Evolutionary conservation across 345 rosid genomes (phyloP).

Genomic region (Stellera chamaejasme): DNA sequence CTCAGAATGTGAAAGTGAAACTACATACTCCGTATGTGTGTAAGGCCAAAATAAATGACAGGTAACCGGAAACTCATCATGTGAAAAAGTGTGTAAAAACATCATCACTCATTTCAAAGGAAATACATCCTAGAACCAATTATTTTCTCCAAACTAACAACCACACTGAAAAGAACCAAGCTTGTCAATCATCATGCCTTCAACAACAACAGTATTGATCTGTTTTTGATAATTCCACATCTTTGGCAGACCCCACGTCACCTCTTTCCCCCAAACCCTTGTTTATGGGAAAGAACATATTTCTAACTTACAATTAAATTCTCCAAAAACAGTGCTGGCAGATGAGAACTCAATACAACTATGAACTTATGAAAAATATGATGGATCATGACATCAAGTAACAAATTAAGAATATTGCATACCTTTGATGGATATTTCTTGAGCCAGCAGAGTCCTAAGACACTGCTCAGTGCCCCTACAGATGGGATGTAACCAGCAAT

Average conservation of each 20-base stretch:
- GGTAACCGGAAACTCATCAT: too few species aligned
- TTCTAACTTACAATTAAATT: neutral
- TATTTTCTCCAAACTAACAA: too few species aligned
- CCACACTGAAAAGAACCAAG: too few species aligned
- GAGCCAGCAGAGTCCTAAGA: constrained; percentile 97
- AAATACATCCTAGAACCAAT: too few species aligned
- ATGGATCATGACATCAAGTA: neutral
- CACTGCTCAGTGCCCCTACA: constrained; percentile 63
- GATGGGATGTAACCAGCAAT: constrained; percentile 66
- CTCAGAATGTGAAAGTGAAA: too few species aligned
- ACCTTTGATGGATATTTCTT: constrained; percentile 78
- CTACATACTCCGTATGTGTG: too few species aligned
- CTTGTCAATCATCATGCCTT: neutral
- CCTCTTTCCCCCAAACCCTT: neutral
- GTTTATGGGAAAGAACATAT: too few species aligned
- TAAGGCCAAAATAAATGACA: too few species aligned
- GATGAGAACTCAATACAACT: neutral
- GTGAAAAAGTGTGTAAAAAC: too few species aligned
- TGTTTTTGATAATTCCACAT: neutral
- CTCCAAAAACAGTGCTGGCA: neutral
- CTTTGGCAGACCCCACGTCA: neutral
- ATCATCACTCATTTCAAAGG: too few species aligned
- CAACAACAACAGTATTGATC: neutral
- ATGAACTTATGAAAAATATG: neutral
- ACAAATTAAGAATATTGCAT: constrained; percentile 10